Conservation (phyloP, 2,329 filamentous ascomycete species). For the Nemania abortiva region DNA sequence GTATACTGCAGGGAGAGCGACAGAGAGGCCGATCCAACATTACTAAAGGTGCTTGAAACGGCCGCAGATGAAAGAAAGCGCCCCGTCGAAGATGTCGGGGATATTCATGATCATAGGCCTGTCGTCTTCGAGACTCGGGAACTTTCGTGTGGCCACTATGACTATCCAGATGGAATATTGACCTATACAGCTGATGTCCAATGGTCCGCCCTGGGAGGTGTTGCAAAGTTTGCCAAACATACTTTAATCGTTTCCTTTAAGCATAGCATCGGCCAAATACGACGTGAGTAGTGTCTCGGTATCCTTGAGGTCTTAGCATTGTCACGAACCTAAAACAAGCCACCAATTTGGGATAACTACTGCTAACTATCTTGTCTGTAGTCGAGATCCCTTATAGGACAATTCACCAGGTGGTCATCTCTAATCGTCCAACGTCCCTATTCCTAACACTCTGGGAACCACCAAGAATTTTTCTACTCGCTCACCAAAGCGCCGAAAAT, state of each 20-base stretch:
- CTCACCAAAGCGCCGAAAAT: conserved; percentile 10
- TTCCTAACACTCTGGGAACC: conserved; percentile 65
- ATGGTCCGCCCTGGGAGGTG: conserved; percentile 54
- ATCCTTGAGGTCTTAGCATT: neutral
- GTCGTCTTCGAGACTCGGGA: conserved; percentile 41
- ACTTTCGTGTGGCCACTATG: conserved; percentile 63
- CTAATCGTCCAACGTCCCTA: conserved; percentile 53
- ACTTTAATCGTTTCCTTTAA: conserved; percentile 56
- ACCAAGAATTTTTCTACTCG: conserved; percentile 60
- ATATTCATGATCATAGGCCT: conserved; percentile 31
- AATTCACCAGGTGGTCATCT: conserved; percentile 60
- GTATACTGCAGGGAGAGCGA: conserved; percentile 55
- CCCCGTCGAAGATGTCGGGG: conserved; percentile 43
- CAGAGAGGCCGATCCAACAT: conserved; percentile 51
- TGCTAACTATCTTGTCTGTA: conserved; percentile 20
- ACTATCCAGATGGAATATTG: conserved; percentile 55
- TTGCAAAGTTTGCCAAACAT: conserved; percentile 58
- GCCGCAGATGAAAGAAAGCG: conserved; percentile 48
- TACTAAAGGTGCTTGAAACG: conserved; percentile 54
- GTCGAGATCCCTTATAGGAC: conserved; percentile 64
- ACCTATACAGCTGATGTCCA: conserved; percentile 59
- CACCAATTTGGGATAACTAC: neutral
- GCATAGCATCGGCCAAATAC: conserved; percentile 35
- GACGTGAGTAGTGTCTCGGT: conserved; percentile 33
- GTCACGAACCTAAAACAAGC: neutral